A percentile compares a stretch with the other conserved stretches of the same genome.
Conservation (phyloP, 768 basidiomycete species). For the Plicaturopsis crispa region DNA sequence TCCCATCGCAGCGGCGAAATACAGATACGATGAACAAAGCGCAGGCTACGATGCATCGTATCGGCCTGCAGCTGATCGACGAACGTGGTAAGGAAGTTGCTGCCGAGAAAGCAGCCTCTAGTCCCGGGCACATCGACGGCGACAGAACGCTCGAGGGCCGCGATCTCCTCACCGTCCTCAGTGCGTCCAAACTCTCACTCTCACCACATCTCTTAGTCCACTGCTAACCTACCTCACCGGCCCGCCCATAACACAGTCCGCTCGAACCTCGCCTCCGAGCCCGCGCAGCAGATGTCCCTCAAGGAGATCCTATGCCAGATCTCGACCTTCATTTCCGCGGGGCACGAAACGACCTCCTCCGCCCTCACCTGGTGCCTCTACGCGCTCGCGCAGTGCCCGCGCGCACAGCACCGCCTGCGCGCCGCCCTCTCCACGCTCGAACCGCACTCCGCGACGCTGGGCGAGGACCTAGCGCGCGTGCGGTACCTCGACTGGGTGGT, state of each 20-base stretch:
- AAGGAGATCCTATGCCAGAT: constrained; percentile 58
- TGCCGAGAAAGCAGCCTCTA: constrained; percentile 15
- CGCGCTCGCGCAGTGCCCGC: constrained; percentile 39
- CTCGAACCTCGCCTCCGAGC: constrained; percentile 42
- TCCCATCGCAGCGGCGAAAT: constrained; percentile 40
- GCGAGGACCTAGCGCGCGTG: constrained; percentile 20
- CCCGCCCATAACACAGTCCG: constrained; percentile 34
- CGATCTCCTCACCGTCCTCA: constrained; percentile 50
- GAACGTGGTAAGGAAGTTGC: constrained; percentile 35
- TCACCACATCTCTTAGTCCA: not conserved
- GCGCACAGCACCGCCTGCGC: constrained; percentile 39
- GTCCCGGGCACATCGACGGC: constrained; percentile 16
- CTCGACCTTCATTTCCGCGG: constrained; percentile 55
- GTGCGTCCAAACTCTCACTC: constrained; percentile 21
- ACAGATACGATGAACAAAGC: constrained; percentile 34
- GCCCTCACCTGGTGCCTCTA: constrained; percentile 60
- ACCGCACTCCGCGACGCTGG: constrained; percentile 1
- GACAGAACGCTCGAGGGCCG: constrained; percentile 29
- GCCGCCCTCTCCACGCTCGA: constrained; percentile 23
- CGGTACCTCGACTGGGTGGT: constrained; percentile 58
- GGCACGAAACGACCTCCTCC: constrained; percentile 55
- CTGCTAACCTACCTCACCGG: not conserved
- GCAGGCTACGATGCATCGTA: constrained; percentile 38
- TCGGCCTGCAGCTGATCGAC: constrained; percentile 45
- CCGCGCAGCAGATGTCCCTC: constrained; percentile 42